Conservation (phyloP, 495 filamentous ascomycete genomes). For the Durotheca rogersii region DNA sequence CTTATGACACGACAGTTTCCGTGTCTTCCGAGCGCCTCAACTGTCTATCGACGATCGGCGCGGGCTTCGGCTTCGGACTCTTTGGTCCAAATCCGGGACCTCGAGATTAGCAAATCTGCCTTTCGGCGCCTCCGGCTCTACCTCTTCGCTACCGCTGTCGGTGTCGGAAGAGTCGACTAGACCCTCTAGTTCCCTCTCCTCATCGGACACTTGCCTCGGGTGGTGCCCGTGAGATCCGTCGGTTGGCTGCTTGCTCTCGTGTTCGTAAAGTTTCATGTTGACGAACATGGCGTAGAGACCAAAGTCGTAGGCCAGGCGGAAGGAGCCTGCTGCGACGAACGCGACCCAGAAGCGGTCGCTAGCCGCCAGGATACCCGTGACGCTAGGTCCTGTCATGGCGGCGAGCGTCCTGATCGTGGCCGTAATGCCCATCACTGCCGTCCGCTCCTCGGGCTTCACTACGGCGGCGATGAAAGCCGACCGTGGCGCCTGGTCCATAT, state of each 20-base stretch:
- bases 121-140: conserved; percentile 1
- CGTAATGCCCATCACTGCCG: conserved; percentile 72
- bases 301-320: conserved; percentile 73
- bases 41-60: conserved; percentile 12
- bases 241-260: conserved; percentile 34
- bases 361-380: conserved; percentile 69
- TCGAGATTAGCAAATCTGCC: conserved; percentile 2
- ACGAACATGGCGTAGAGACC: conserved; percentile 69
- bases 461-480: conserved; percentile 76
- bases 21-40: not conserved
- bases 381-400: conserved; percentile 62
- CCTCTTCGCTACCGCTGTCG: conserved; percentile 25
- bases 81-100: conserved; percentile 11
- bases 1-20: not conserved
- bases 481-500: conserved; percentile 81
- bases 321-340: conserved; percentile 69
- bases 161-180: conserved; percentile 13
- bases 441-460: conserved; percentile 70
- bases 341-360: conserved; percentile 65
- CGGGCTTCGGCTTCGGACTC: conserved; percentile 28
- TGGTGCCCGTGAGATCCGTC: conserved; percentile 8
- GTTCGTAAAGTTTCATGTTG: conserved; percentile 48
- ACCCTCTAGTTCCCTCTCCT: conserved; percentile 29
- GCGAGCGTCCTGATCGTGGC: conserved; percentile 66
- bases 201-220: conserved; percentile 19